Base-by-base conservation (phyloP, 352 stramenopile species). In the Globisporangium paroecandrum region DNA sequence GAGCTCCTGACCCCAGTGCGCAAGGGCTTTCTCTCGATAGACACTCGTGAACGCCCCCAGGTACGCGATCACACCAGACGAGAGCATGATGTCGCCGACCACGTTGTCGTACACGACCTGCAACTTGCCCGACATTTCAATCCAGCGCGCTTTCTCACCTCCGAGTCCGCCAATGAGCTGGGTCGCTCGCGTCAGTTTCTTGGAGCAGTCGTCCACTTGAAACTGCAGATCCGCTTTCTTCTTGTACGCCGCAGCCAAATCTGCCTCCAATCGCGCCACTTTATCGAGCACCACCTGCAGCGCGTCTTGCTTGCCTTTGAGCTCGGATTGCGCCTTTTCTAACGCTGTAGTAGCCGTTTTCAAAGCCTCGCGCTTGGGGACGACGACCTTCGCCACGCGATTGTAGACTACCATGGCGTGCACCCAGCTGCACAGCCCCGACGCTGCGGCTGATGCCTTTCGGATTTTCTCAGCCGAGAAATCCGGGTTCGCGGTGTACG, bases 401-500 rank as follows among this genome's bases (percentile, higher is more conserved):
- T 98, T 93, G 77, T 99, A 99, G 22, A 98, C 90, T 1, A 98
- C 93, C 94, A 99, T 99, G 4, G 96, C 96, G 63, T 97, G 94
- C 5, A 98, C 95, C 96, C 96, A 99, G 65, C 81, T 95, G 64
- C 94, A 98, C 4, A 99, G 70, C 8, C 95, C 95, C 0, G 94
- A 97, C 10, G 96, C 95, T n/a, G 96, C 96, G 2, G 98, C 83
- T 1, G 91, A 98, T 0, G 93, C 92, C 69, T 98, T 98, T 20
- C 93, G 93, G 58, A 99, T 97, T 59, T 97, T 97, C 0, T 98
- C 94, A 8, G 95, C 89, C 29, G 89, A 82, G 66, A 99, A 99
- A 62, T 98, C 89, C 0, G 90, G 82, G 55, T 98, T 97, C 36
- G 78, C 77, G 1, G 87, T 65, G 62, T 94, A 98, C 32, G 79